These are phyloP conservation scores for Crithidia bombi DNA, from an alignment of 208 protist genomes.

Conservation along the genomic window DNA sequence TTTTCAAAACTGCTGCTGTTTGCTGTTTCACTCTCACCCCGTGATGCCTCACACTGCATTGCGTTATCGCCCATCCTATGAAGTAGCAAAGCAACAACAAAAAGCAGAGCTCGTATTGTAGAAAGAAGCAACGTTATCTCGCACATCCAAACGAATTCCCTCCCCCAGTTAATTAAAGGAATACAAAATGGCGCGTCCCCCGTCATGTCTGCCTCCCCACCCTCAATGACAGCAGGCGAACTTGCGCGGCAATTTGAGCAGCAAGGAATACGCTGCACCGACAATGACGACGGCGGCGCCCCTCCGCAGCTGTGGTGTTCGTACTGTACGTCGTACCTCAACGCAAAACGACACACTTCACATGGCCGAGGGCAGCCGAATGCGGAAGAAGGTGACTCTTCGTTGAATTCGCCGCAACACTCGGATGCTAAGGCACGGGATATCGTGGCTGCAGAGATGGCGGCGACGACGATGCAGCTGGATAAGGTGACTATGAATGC, in stretches of 20 bases:
- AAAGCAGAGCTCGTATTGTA: too few relatives aligned
- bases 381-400: not conserved
- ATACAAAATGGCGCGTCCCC: not conserved
- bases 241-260: conserved; percentile 31
- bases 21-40: too few relatives aligned
- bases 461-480: not conserved
- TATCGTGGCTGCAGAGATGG: not conserved
- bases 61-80: too few relatives aligned
- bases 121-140: too few relatives aligned
- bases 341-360: not conserved
- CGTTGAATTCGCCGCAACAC: not conserved
- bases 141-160: too few relatives aligned
- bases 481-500: conserved; percentile 23
- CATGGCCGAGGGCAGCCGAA: not conserved
- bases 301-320: conserved; percentile 27
- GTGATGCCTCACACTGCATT: too few relatives aligned
- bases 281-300: too few relatives aligned
- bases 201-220: not conserved
- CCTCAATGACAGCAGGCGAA: not conserved
- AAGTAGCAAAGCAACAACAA: too few relatives aligned
- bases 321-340: conserved; percentile 23
- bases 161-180: not conserved
- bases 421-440: not conserved
- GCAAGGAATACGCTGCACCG: conserved; percentile 32
- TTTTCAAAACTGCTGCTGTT: too few relatives aligned